phyloP scores from a whole-genome alignment of 2,329 filamentous ascomycete species.

The Claviceps digitariae region DNA sequence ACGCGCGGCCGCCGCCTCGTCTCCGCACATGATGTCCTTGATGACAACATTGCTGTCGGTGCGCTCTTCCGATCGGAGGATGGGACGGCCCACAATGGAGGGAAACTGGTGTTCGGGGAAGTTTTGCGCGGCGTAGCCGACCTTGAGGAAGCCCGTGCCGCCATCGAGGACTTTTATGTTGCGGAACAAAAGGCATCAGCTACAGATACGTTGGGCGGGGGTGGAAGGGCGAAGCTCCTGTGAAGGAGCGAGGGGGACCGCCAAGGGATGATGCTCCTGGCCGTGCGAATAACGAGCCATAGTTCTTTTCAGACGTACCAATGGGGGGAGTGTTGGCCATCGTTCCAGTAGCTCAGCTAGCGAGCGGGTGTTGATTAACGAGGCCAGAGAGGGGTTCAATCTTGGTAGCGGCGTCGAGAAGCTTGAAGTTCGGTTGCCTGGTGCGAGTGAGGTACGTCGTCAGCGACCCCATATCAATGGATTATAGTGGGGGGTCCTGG shows the following conservation, averaged over 20 bases:
- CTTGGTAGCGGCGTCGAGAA: constrained; percentile 6
- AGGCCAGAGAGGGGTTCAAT: neutral
- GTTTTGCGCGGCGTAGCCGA: constrained; percentile 98
- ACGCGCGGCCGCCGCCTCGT: constrained; percentile 88
- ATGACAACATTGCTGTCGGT: constrained; percentile 49
- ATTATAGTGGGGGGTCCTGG: constrained; percentile 13
- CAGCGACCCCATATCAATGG: neutral
- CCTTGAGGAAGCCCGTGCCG: constrained; percentile 98
- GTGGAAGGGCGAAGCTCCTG: neutral
- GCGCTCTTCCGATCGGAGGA: constrained; percentile 88
- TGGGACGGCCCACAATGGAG: constrained; percentile 94
- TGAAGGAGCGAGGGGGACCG: too few relatives aligned
- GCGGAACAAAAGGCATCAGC: constrained; percentile 1
- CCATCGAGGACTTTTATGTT: constrained; percentile 82
- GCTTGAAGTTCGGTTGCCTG: neutral
- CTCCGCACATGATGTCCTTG: constrained; percentile 99
- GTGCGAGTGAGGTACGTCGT: constrained; percentile 4
- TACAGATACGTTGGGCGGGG: neutral
- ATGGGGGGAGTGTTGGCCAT: constrained; percentile 42
- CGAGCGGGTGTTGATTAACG: neutral
- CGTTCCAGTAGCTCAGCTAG: constrained; percentile 15
- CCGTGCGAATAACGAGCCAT: neutral
- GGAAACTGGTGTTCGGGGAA: constrained; percentile 98
- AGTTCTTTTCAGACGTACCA: constrained; percentile 27
- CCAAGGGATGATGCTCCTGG: neutral